Conservation (phyloP, 148 eudicot genomes). For the Amaranthus hypochondriacus region DNA sequence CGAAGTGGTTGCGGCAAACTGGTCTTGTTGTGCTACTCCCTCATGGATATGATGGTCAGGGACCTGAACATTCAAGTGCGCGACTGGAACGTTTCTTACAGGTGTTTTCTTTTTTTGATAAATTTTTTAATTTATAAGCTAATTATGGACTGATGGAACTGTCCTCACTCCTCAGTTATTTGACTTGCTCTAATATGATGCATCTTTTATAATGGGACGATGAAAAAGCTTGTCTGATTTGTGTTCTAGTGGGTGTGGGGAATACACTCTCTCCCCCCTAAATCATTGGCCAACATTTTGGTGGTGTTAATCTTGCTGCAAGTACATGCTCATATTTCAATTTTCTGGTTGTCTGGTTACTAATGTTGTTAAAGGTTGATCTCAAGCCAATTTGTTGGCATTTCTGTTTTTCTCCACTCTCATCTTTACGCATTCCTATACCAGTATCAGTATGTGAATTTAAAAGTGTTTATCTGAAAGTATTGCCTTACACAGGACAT, state of each 20-base stretch:
- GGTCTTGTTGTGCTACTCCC: slow-evolving; percentile 89
- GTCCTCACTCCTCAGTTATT: background rate
- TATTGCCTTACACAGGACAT: no score
- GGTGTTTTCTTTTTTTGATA: slow-evolving; percentile 32
- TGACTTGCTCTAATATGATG: no score
- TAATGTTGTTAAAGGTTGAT: background rate
- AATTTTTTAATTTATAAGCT: background rate
- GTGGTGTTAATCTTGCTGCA: background rate
- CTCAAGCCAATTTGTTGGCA: background rate
- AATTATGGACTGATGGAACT: background rate
- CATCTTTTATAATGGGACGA: background rate
- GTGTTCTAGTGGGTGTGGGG: background rate
- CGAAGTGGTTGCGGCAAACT: slow-evolving; percentile 89
- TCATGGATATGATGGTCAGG: slow-evolving; percentile 99
- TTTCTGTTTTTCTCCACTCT: background rate
- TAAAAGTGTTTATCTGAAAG: no score
- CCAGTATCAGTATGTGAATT: no score
- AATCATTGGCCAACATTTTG: no score
- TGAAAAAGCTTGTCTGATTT: background rate
- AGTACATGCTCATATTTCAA: background rate
- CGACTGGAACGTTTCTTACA: slow-evolving; percentile 94
- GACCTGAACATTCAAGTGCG: slow-evolving; percentile 97
- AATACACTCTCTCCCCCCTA: background rate
- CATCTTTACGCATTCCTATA: no score
- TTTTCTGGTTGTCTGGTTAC: background rate